A percentile compares a stretch with the other conserved stretches of the same genome.
Conservation (phyloP, 2,329 filamentous ascomycete genomes). For the Penicillium sp. region DNA sequence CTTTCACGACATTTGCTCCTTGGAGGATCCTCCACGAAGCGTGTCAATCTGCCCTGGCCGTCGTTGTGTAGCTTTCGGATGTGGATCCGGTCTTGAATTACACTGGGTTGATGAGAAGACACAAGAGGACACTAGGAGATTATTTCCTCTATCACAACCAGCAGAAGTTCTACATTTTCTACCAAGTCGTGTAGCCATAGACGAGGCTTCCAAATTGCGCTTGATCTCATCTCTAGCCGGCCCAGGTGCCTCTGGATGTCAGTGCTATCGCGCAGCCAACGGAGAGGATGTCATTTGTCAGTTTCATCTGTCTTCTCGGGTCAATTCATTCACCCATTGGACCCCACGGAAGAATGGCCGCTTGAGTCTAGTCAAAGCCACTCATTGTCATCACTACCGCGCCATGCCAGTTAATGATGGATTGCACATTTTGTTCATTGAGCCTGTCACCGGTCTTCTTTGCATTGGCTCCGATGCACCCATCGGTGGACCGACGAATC, state of each 20-base stretch:
- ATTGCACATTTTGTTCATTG: conserved; percentile 61
- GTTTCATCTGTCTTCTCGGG: conserved; percentile 26
- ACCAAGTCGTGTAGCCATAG: conserved; percentile 49
- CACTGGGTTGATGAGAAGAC: conserved; percentile 55
- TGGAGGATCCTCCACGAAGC: conserved; percentile 61
- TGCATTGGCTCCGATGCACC: conserved; percentile 61
- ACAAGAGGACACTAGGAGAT: conserved; percentile 33
- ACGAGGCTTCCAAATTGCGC: conserved; percentile 55
- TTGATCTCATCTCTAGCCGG: conserved; percentile 60
- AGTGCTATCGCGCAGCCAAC: conserved; percentile 23
- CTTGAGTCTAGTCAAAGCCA: conserved; percentile 37
- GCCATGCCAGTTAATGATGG: conserved; percentile 64
- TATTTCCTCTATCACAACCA: conserved; percentile 40
- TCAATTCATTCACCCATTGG: conserved; percentile 26
- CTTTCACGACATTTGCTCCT: conserved; percentile 54
- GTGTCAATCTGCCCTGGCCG: conserved; percentile 63
- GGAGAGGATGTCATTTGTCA: conserved; percentile 23
- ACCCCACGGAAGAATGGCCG: conserved; percentile 19
- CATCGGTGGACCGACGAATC: conserved; percentile 53
- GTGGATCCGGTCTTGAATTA: conserved; percentile 58
- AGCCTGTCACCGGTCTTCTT: conserved; percentile 54
- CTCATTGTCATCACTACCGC: conserved; percentile 57
- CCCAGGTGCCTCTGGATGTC: conserved; percentile 27
- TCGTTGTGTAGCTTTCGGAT: conserved; percentile 63
- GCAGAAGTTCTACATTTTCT: conserved; percentile 54